A percentile compares a stretch with the other conserved stretches of the same genome.
These are phyloP conservation scores for Metschnikowia colocasiae DNA, from an alignment of 805 yeast species.

Conservation along the genomic window DNA sequence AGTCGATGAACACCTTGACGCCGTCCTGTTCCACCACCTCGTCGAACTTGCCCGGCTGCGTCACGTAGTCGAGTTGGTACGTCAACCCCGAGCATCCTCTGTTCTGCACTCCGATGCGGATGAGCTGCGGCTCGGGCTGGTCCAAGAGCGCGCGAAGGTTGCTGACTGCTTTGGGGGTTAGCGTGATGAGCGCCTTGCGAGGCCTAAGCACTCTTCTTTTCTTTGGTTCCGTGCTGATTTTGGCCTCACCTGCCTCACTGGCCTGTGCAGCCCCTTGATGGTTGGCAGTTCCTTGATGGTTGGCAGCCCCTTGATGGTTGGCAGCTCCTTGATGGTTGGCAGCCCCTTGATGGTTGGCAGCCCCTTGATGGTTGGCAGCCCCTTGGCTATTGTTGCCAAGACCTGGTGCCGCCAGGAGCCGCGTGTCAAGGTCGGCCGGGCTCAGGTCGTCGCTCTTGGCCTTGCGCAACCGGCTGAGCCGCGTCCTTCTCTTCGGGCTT, in stretches of 20 bases:
- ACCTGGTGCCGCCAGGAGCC: background rate
- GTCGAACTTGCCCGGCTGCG: constrained; percentile 90
- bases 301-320: too few relatives aligned
- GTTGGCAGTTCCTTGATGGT: too few relatives aligned
- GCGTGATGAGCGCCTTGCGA: constrained; percentile 82
- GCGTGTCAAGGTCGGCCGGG: background rate
- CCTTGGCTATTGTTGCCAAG: too few relatives aligned
- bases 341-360: too few relatives aligned
- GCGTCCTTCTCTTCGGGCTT: constrained; percentile 3
- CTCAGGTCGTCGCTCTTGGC: background rate
- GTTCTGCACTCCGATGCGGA: constrained; percentile 90
- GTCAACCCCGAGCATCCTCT: constrained; percentile 96
- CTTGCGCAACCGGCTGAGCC: constrained; percentile 3
- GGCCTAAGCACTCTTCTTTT: constrained; percentile 71
- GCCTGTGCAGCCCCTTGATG: too few relatives aligned
- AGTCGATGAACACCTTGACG: constrained; percentile 86
- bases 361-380: too few relatives aligned
- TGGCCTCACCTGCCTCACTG: background rate
- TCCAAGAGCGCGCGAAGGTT: constrained; percentile 67
- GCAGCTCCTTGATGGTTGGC: too few relatives aligned
- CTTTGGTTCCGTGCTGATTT: constrained; percentile 5
- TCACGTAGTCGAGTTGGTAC: constrained; percentile 86
- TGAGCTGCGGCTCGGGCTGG: constrained; percentile 83
- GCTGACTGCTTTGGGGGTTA: constrained; percentile 68
- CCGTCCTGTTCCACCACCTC: constrained; percentile 93